Base-by-base conservation (phyloP, 2,329 filamentous ascomycete genomes). In the Fusarium coicis region DNA sequence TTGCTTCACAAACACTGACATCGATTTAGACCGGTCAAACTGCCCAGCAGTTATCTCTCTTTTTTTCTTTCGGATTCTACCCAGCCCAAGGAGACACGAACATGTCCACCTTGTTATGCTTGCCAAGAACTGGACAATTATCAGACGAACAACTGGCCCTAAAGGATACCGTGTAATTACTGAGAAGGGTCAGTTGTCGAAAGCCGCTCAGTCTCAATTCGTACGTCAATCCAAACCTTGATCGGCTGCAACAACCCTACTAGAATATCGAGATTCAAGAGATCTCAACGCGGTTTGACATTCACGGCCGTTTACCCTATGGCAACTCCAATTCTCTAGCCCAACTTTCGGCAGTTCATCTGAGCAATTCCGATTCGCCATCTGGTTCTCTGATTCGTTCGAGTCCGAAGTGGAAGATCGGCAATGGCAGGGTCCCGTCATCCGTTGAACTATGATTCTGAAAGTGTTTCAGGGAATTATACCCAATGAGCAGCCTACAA, bases 161-260 rank as follows among this genome's bases (percentile, higher is more conserved):
- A 32, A 4, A 32, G 14, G 30, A 32, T 14, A 32, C 30, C 30
- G 30, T 32, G 11, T 32, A 34, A 12, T 14, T 34, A 34, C 32
- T 34, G 16, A 30, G 30, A 30, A 30, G 30, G 30, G 30, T 3
- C 6, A 47, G 9, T 23, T 23, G 30, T 10, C 8, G 0, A 34
- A 23, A 8, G 6, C 4, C 8, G 9, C n/a, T 16, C 19, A 28
- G 12, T 21, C 44, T 36, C 9, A 4, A 26, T 19, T 34, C 11
- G 10, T 14, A 23, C n/a, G 2, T 15, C 30, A 19, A 2, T 7
- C 2, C 7, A 11, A n/a, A 14, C 2, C 1, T 10, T 50, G n/a
- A 19, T 19, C 11, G 21, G n/a, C 11, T 0, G 5, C 30, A 14
- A 4, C 16, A 34, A 34, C 34, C 15, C 0, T 36, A 1, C 1